A percentile compares a stretch with the other conserved stretches of the same genome.
phyloP scores from a whole-genome alignment of 2,329 filamentous ascomycete genomes.

The Aspergillus alliaceus region DNA sequence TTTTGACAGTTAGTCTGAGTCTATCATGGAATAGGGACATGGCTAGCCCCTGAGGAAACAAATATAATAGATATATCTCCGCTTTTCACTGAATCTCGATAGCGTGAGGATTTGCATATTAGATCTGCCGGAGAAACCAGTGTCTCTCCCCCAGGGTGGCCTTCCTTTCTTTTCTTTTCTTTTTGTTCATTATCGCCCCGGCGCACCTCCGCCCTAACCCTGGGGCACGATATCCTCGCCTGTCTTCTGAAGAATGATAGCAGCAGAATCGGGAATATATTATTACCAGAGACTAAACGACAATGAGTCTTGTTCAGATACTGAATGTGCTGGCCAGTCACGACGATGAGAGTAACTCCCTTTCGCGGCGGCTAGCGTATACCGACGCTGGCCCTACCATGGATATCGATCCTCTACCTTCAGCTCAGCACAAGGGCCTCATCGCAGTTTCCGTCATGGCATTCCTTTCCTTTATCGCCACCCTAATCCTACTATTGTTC shows the following conservation, averaged over 20 bases:
- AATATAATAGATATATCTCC: not conserved
- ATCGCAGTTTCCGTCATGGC: slow-evolving; percentile 50
- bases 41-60: not conserved
- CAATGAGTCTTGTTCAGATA: slow-evolving; percentile 18
- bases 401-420: slow-evolving; percentile 37
- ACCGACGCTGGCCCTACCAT: slow-evolving; percentile 9
- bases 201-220: not conserved
- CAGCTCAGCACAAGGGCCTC: slow-evolving; percentile 40
- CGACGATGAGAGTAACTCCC: slow-evolving; percentile 12
- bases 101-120: not conserved
- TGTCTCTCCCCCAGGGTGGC: not conserved
- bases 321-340: slow-evolving; percentile 16
- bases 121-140: not conserved
- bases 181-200: not conserved
- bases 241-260: slow-evolving; percentile 11
- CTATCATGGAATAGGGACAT: not conserved
- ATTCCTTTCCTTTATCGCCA: slow-evolving; percentile 48
- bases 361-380: slow-evolving; percentile 24
- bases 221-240: not conserved
- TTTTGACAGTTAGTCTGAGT: not conserved
- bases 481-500: slow-evolving; percentile 45
- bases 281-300: slow-evolving; percentile 1
- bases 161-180: not conserved
- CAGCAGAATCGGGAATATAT: not conserved
- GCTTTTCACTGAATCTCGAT: not conserved